Base-by-base conservation (phyloP, 139 green algal species). In the Coccomyxa sp. region DNA sequence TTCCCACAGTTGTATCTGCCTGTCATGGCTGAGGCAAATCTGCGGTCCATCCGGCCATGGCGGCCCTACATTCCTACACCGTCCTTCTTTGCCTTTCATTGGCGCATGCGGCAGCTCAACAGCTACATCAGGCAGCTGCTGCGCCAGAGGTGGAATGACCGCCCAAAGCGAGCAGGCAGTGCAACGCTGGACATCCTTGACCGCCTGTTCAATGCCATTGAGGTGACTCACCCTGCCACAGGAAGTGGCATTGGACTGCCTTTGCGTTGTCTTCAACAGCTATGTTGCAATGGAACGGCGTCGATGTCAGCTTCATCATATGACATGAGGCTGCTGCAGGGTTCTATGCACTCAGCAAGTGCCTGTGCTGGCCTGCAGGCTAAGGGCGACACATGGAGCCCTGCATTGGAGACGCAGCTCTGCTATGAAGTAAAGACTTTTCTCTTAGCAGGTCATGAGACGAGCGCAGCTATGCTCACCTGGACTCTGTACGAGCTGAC, bases 371-470 rank as follows among this genome's bases (percentile, higher is more conserved):
- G 18, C 33, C 38, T 85, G 64, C 81, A 93, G 83, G 86, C 85
- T 34, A 40, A 80, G 4, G 92, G 91, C 35, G 83, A 88, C 39
- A 74, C 74, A 54, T 96, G 90, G 90, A 87, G 71, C 39, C 7
- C 81, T 0, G 87, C 77, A 10, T 83, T 93, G 34, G 91, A 97
- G 82, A 79, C 74, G 40, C 95, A 98, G 91, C 87, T 98, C 81
- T 97, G 93, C 85, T 98, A 93, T 82, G 95, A 98, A 89, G 84
- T 98, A 38, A 98, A 98, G 87, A 98, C 95, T 5, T 97, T 98
- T 76, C 80, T 98, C 81, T 85, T 98, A 77, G 95, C 95, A 22
- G 95, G 95, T 3, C 95, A 98, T 81, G 95, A 98, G 83, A 98
- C 95, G 14, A 93, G 83, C 79, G 91, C 95, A 6, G 92, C 94